Evolutionary conservation across 2,329 filamentous ascomycete genomes (phyloP), one percentile per base, ranked within the genome.

Genomic region (Hypoxylon sp.): DNA sequence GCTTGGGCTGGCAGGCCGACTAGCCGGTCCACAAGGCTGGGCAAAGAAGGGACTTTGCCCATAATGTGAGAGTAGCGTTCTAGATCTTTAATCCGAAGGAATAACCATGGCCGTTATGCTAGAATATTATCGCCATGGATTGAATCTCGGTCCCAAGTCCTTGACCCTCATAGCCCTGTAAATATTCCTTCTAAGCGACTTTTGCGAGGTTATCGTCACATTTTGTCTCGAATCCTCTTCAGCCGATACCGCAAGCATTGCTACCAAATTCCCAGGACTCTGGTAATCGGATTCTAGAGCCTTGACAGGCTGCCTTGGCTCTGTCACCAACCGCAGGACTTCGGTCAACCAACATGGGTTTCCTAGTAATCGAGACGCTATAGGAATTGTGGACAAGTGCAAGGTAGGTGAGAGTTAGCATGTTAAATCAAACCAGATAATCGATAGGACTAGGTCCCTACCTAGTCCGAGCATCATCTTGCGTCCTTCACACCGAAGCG

Each of bases 121-220:
- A 28, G 22, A 26, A 44, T 36, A n/a, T 36, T 62, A 65, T 62
- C 36, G 45, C 30, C 62, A 65, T 63, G 65, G 65, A 53, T 61
- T 32, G 28, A 44, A 65, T 63, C 58, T 65, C 53, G 62, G 55
- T 53, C 36, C 59, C 24, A n/a, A 46, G 9, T 18, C 5, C 38
- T 48, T 20, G 51, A 33, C 45, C 24, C 26, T 16, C 26, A 38
- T 59, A 46, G 57, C 53, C 36, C 58, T 50, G 22, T 20, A 18
- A 7, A 28, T 12, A 3, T 18, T 48, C 26, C n/a, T 46, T 52
- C 40, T 24, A 28, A 11, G 18, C 20, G 11, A 53, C 20, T 36
- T 30, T n/a, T 7, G 26, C 40, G 48, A 52, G 28, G 49, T 48
- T 51, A 28, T 20, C 5, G 44, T 40, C 32, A 9, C 30, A 49